These are phyloP conservation scores for Backusella tarrabulga DNA, from an alignment of 192 early-diverging fungal genomes.

Conservation along the genomic window DNA sequence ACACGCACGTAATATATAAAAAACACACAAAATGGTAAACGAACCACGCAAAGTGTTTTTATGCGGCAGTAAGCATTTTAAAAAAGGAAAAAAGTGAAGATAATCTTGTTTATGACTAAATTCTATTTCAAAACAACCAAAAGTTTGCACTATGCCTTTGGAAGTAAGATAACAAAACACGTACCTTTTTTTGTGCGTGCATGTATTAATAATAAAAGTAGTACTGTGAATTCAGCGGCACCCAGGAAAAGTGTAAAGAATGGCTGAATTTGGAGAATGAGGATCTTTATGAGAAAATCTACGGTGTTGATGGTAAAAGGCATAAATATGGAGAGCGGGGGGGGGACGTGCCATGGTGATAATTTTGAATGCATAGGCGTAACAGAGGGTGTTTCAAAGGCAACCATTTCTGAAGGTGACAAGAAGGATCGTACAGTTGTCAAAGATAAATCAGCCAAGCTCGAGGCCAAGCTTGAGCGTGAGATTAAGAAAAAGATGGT, in stretches of 20 bases:
- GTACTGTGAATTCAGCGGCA: constrained; percentile 93
- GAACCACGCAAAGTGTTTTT: constrained; percentile 39
- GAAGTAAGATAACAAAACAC: constrained; percentile 29
- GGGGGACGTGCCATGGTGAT: not conserved
- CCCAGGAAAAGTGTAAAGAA: constrained; percentile 75
- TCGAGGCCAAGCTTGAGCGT: constrained; percentile 73
- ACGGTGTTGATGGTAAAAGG: constrained; percentile 35
- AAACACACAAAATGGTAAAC: not conserved
- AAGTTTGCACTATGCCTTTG: constrained; percentile 47
- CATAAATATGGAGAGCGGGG: not conserved
- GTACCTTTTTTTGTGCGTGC: not conserved
- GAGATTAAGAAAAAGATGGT: constrained; percentile 77
- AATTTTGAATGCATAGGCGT: constrained; percentile 10
- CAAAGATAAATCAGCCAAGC: constrained; percentile 33
- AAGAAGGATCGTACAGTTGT: constrained; percentile 54
- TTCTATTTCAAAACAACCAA: not conserved
- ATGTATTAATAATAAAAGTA: constrained; percentile 24
- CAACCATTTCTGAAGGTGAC: constrained; percentile 30
- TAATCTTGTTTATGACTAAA: not conserved
- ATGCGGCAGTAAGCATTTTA: constrained; percentile 40
- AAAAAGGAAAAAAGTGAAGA: not conserved
- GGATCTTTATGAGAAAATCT: constrained; percentile 57
- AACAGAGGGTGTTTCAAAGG: constrained; percentile 21
- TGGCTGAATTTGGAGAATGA: constrained; percentile 69
- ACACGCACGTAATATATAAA: not conserved